Conservation (phyloP, 2,329 filamentous ascomycete species). For the Colletotrichum costaricense region DNA sequence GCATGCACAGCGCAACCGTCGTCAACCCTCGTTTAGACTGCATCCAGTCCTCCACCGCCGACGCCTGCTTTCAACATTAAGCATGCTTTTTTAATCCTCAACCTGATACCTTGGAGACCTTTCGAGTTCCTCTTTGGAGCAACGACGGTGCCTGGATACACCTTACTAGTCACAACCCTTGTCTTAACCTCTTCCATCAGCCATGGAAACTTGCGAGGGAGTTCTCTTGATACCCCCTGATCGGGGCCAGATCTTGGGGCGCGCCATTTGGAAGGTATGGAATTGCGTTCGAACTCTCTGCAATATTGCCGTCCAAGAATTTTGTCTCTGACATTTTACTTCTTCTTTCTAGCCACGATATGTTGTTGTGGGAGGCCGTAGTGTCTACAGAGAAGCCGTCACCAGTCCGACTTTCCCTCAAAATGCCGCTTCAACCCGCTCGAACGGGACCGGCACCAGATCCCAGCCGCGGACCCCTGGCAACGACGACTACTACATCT, state of each 20-base stretch:
- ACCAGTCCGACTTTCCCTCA: constrained; percentile 53
- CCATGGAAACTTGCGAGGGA: constrained; percentile 51
- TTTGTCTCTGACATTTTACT: constrained; percentile 29
- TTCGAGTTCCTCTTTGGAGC: constrained; percentile 4
- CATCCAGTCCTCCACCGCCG: background rate
- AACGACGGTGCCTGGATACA: background rate
- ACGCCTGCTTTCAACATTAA: constrained; percentile 19
- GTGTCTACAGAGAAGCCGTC: constrained; percentile 46
- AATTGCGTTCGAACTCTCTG: constrained; percentile 20
- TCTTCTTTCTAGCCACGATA: constrained; percentile 62
- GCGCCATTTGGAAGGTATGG: constrained; percentile 64
- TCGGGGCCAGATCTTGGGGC: constrained; percentile 60
- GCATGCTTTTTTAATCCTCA: constrained; percentile 26
- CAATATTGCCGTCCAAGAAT: background rate
- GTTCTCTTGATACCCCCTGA: constrained; percentile 63
- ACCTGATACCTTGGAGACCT: constrained; percentile 4
- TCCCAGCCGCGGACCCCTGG: constrained; percentile 41
- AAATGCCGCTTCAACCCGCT: constrained; percentile 50
- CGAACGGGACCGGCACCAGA: constrained; percentile 49
- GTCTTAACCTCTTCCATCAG: background rate
- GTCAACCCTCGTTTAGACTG: constrained; percentile 12
- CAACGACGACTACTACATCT: constrained; percentile 59
- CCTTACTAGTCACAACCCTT: background rate
- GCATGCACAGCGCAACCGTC: constrained; percentile 26
- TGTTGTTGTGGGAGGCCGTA: constrained; percentile 62